Evolutionary conservation across 345 rosid species (phyloP).

Genomic region (Rhodamnia rubescens): DNA sequence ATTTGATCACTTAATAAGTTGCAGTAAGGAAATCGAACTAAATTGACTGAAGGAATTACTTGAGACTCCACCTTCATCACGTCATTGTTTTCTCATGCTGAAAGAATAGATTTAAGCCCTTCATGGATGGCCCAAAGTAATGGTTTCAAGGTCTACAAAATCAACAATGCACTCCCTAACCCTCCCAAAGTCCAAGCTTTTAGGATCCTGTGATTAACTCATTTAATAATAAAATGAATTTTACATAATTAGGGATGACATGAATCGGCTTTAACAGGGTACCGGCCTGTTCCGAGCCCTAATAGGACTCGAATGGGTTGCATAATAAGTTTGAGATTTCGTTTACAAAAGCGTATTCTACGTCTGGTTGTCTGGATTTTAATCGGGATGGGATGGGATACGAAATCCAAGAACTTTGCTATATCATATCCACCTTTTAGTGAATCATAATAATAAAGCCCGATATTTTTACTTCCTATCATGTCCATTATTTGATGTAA

Average conservation of each 20-base stretch:
- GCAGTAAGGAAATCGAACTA: background rate
- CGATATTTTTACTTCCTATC: too few relatives aligned
- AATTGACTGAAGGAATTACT: too few relatives aligned
- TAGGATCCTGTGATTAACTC: background rate
- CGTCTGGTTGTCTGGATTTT: too few relatives aligned
- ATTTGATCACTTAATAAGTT: background rate
- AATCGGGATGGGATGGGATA: too few relatives aligned
- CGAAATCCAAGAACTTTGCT: too few relatives aligned
- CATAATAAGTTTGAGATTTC: background rate
- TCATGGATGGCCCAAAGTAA: background rate
- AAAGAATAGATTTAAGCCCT: background rate
- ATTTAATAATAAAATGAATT: background rate
- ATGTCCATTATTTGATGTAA: too few relatives aligned
- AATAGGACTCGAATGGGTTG: background rate
- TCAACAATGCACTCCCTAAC: background rate
- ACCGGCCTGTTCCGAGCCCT: rapidly evolving
- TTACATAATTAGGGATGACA: background rate
- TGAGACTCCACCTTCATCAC: too few relatives aligned
- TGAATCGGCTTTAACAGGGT: background rate
- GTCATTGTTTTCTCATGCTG: too few relatives aligned
- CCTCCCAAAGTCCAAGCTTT: background rate
- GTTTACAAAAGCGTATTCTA: too few relatives aligned
- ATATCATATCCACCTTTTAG: too few relatives aligned
- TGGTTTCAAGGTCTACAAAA: background rate
- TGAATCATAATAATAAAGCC: too few relatives aligned